Percentiles rank a stretch among this genome's conserved stretches.
Conservation (phyloP, 257 asterid species). For the Oldenlandia corymbosa region DNA sequence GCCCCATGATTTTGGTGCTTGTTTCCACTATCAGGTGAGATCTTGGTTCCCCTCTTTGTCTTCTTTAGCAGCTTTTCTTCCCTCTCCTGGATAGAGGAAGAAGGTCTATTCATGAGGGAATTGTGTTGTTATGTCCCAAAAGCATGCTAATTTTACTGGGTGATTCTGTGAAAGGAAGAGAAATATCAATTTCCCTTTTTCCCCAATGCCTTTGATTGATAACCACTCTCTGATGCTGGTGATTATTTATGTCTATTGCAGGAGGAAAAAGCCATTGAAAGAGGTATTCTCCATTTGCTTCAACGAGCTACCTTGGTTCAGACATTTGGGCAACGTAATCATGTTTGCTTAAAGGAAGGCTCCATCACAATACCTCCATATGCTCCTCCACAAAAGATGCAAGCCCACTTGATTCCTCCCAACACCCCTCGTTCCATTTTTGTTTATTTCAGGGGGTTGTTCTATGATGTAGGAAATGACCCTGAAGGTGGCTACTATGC, state of each 20-base stretch:
- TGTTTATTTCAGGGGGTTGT: constrained; percentile 86
- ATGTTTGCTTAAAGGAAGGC: constrained; percentile 77
- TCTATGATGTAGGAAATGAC: constrained; percentile 74
- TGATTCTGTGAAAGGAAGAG: neutral
- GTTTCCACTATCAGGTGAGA: constrained; percentile 84
- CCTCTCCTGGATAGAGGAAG: neutral
- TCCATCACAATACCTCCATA: constrained; percentile 83
- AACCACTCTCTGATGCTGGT: neutral
- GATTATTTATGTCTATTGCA: constrained; percentile 19
- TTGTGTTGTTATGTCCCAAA: neutral
- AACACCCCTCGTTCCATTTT: constrained; percentile 83
- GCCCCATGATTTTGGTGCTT: constrained; percentile 90
- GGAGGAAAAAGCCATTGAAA: constrained; percentile 93
- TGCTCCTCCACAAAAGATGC: constrained; percentile 95
- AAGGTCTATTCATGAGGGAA: neutral
- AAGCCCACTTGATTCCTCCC: constrained; percentile 78
- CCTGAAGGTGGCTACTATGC: constrained; percentile 95
- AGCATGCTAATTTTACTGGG: neutral
- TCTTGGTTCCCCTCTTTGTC: neutral
- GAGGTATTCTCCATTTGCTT: constrained; percentile 78
- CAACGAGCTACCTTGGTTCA: constrained; percentile 84
- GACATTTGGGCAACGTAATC: constrained; percentile 87
- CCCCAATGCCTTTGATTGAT: neutral
- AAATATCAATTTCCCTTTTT: too few relatives aligned
- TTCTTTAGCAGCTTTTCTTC: neutral